A percentile compares a stretch with the other conserved stretches of the same genome.
Conservation (phyloP, 2,329 filamentous ascomycete genomes). For the Aspergillus cejpii region DNA sequence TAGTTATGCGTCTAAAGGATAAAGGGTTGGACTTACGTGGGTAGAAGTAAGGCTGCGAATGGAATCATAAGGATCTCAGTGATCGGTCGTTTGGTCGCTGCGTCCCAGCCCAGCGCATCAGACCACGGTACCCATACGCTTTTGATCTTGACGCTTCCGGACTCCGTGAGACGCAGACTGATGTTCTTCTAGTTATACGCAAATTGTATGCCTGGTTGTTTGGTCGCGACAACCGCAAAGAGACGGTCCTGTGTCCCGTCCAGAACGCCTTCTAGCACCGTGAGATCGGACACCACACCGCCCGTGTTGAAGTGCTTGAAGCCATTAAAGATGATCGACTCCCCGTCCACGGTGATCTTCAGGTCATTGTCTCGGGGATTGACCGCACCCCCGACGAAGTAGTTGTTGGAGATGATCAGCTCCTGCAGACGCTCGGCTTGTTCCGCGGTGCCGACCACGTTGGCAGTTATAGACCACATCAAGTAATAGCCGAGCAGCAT, state of each 20-base stretch:
- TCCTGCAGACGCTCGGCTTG: conserved; percentile 54
- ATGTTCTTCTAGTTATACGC: conserved; percentile 59
- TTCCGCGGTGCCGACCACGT: conserved; percentile 54
- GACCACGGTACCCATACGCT: conserved; percentile 53
- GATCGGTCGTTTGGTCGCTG: conserved; percentile 46
- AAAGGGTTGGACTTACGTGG: conserved; percentile 49
- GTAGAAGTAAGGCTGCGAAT: conserved; percentile 53
- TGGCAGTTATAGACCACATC: conserved; percentile 57
- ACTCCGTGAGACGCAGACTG: conserved; percentile 58
- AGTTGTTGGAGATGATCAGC: conserved; percentile 57
- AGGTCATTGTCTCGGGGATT: conserved; percentile 60
- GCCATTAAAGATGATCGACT: conserved; percentile 54
- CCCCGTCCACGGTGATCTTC: conserved; percentile 50
- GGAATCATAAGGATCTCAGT: conserved; percentile 47
- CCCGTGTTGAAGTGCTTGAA: conserved; percentile 63
- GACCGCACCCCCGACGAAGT: conserved; percentile 60
- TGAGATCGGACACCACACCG: conserved; percentile 59
- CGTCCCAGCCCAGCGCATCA: conserved; percentile 58
- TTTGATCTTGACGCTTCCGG: conserved; percentile 55
- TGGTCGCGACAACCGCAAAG: conserved; percentile 55
- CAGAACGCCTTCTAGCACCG: conserved; percentile 58
- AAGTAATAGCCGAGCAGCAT: conserved; percentile 62
- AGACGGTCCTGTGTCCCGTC: conserved; percentile 55
- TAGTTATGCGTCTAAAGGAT: too few relatives aligned
- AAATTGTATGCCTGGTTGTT: conserved; percentile 51